Evolutionary conservation across 768 basidiomycete genomes (phyloP).

Genomic region (Tremella yokohamensis): DNA sequence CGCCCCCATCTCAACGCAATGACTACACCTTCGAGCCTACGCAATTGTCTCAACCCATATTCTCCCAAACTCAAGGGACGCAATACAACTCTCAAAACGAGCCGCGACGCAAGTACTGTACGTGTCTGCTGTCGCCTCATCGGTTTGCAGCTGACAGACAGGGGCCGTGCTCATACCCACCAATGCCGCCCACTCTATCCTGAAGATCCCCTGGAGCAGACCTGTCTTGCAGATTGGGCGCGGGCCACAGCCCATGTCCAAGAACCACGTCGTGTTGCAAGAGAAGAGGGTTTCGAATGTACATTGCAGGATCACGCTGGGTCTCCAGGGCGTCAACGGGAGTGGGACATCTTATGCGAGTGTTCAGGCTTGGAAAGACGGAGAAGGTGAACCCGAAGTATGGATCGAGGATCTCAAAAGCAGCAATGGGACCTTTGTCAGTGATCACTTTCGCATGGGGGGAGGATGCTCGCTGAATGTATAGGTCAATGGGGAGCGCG

Average conservation of each 20-base stretch:
- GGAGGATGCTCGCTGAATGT: not conserved
- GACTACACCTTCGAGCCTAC: constrained; percentile 41
- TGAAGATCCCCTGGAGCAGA: constrained; percentile 46
- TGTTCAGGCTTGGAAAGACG: constrained; percentile 36
- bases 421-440: constrained; percentile 68
- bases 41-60: constrained; percentile 40
- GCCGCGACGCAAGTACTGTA: constrained; percentile 50
- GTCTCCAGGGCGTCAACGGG: constrained; percentile 28
- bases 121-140: constrained; percentile 14
- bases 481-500: constrained; percentile 66
- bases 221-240: constrained; percentile 42
- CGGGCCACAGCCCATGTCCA: constrained; percentile 28
- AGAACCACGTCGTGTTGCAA: constrained; percentile 42
- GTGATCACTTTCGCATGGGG: constrained; percentile 9
- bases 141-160: constrained; percentile 13
- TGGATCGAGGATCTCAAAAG: constrained; percentile 54
- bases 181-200: constrained; percentile 33
- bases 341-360: constrained; percentile 15
- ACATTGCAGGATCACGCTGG: constrained; percentile 47
- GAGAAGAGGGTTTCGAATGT: constrained; percentile 44
- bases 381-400: constrained; percentile 43
- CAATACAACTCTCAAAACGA: constrained; percentile 42
- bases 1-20: not conserved
- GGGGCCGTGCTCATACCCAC: constrained; percentile 50
- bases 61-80: constrained; percentile 40